Evolutionary conservation across 2,329 filamentous ascomycete species (phyloP), one percentile per base, ranked within the genome.

Genomic region (Atkinsonella hypoxylon): DNA sequence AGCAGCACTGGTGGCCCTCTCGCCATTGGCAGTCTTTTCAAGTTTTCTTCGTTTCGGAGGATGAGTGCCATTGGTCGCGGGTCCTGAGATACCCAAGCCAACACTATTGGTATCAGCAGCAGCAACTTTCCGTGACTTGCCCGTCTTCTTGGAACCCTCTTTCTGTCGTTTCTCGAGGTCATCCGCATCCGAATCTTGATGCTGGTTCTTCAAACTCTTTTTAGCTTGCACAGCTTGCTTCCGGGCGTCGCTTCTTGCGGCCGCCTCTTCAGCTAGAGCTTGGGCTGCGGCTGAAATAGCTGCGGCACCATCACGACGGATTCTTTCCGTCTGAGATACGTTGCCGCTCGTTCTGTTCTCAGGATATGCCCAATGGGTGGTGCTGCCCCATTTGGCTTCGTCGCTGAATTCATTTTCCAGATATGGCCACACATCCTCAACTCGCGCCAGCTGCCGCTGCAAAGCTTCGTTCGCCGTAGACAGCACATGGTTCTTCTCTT

Each of bases 401-500:
- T 96, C 89, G 67, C 88, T 95, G 62, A 98, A 88, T 66, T 98
- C 93, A 53, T 77, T 75, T 56, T 94, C 85, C 51, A 97, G 80
- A 67, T 90, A 83, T 18, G 89, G 85, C 76, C 87, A 95, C 32
- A 94, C 84, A 58, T 87, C 84, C 63, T 95, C 87, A 62, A 96
- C 82, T 48, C 94, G 87, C 53, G 79, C 73, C 36, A 96, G 76
- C 62, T 96, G 89, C 62, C 87, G 87, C 57, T 88, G 81, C 12
- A 97, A 79, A 44, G 90, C 88, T 58, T 95, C 87, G 60, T 91
- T 93, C 50, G 93, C 91, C 15, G 91, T 94, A 38, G 87, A 85
- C 51, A 97, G 85, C 58, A 98, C 93, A 59, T 96, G 90, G 58
- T 96, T 95, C 70, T 98, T 98, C 70, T 98, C 93, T 62, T 98